phyloP scores from a whole-genome alignment of 352 stramenopile species.

The Pythium inflatum region DNA sequence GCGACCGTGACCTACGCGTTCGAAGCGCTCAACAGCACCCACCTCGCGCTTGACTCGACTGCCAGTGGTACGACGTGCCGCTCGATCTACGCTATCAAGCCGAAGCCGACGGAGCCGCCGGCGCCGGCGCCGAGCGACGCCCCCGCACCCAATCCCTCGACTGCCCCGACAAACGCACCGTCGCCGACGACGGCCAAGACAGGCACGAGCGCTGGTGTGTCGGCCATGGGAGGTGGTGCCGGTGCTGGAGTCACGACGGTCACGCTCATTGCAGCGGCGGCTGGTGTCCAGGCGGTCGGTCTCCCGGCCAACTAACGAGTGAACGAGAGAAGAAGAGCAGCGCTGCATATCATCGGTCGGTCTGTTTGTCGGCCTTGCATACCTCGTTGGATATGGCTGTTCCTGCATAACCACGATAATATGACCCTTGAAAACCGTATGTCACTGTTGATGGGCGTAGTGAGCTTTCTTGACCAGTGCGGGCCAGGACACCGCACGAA shows the following conservation, averaged over 20 bases:
- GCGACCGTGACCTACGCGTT: not conserved
- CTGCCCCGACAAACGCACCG: no score
- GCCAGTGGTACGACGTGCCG: not conserved
- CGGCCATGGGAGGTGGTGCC: not conserved
- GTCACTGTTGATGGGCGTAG: no score
- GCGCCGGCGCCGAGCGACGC: not conserved
- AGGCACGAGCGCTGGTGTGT: constrained; percentile 5
- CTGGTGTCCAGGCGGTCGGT: constrained; percentile 5
- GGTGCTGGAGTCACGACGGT: not conserved
- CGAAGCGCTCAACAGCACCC: not conserved
- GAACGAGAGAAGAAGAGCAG: no score
- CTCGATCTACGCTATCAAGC: not conserved
- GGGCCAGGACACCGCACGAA: no score
- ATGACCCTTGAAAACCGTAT: no score
- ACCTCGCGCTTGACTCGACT: not conserved
- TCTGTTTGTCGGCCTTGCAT: no score
- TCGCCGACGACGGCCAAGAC: constrained; percentile 1
- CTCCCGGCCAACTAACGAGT: no score
- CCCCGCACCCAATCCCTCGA: not conserved
- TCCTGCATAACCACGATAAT: no score
- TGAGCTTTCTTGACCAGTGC: no score
- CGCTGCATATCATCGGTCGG: no score
- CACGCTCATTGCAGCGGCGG: constrained; percentile 1
- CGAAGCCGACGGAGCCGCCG: not conserved
- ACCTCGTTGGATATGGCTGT: no score